Evolutionary conservation across 2,329 filamentous ascomycete species (phyloP).

Genomic region (Botrytis aclada): DNA sequence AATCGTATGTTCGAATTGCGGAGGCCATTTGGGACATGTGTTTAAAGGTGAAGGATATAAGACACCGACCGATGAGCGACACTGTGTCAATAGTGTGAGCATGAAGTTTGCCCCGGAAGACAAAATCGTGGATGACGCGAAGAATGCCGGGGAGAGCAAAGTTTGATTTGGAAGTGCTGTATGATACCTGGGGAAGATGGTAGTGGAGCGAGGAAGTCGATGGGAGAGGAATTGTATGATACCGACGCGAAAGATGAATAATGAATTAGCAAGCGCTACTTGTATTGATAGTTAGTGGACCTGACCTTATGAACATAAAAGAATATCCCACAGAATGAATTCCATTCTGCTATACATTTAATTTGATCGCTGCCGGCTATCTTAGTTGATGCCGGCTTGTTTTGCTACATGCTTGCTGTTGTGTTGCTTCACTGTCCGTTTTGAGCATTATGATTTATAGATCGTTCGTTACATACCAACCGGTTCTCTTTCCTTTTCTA

Average conservation of each 20-base stretch:
- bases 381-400: neutral
- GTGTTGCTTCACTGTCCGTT: neutral
- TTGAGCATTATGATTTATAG: neutral
- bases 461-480: too few species aligned
- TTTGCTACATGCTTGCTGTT: neutral
- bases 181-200: neutral
- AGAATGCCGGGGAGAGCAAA: conserved; percentile 37
- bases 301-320: neutral
- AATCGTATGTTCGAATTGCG: conserved; percentile 93
- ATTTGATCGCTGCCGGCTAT: neutral
- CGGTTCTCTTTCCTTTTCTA: neutral
- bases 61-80: conserved; percentile 90
- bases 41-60: conserved; percentile 84
- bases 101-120: conserved; percentile 75
- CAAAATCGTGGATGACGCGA: conserved; percentile 45
- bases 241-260: neutral
- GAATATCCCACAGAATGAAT: neutral
- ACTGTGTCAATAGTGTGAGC: conserved; percentile 94
- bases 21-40: conserved; percentile 86
- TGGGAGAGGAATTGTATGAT: neutral
- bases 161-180: neutral
- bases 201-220: neutral
- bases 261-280: conserved; percentile 1
- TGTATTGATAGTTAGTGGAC: neutral
- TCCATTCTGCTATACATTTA: neutral